Evolutionary conservation across 495 filamentous ascomycete species (phyloP), one percentile per base, ranked within the genome.

Genomic region (Penicillium crystallinum): DNA sequence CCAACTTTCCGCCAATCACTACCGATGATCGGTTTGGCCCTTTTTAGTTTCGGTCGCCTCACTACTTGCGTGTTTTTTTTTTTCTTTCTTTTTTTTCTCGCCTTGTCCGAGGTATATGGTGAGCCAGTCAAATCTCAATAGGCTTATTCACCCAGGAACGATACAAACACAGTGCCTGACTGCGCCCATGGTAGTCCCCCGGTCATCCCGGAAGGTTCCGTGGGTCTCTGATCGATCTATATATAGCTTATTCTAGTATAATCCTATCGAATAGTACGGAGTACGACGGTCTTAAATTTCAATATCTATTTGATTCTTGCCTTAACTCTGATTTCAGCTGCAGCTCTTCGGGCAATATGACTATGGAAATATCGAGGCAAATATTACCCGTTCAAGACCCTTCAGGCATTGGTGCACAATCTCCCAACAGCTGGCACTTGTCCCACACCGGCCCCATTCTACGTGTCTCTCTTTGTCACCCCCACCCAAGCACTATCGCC

Each of bases 401-500:
- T 48, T 48, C 33, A 48, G 46, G 46, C 46, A 48, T 48, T 37
- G 14, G 34, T 47, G 37, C 34, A 6, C 46, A 48, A 43, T 29
- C 7, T 17, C 15, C 23, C 3, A 43, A 29, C 40, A 12, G 23
- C 41, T 34, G 42, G 11, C 37, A 23, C 14, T 49, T 35, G 56
- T 58, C 46, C 56, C 56, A 52, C 56, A 48, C 8, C 36, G 37
- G 56, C 36, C 42, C 56, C 56, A 55, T 51, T 36, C 45, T 54
- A 58, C 56, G 56, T 58, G 56, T 55, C 49, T 51, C 35, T 51
- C 36, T 21, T 53, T 25, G 22, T 37, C 34, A 42, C 34, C 36
- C 44, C 50, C 40, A 31, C 31, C 50, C 42, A 10, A 40, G 33
- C 38, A 23, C 7, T 52, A 41, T 29, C 22, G 14, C 23, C 33